Evolutionary conservation across 1,284 basidiomycete species (phyloP).

Genomic region (Ganoderma sinense): DNA sequence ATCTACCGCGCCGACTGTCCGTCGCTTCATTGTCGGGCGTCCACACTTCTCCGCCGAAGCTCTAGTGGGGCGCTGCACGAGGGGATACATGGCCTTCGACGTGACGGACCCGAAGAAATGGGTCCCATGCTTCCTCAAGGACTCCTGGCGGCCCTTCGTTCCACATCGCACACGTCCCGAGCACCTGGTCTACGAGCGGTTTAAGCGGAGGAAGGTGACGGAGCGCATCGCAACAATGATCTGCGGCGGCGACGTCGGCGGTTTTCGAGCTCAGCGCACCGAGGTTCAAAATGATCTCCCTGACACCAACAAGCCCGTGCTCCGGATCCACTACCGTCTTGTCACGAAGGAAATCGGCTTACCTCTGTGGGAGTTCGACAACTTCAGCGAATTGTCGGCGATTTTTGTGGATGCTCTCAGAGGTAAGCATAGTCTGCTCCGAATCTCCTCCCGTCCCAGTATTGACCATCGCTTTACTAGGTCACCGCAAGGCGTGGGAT

Average conservation of each 20-base stretch:
- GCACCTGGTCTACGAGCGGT: constrained; percentile 12
- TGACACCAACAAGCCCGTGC: neutral
- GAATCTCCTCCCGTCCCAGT: too few species aligned
- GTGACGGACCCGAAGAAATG: neutral
- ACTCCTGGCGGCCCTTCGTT: constrained; percentile 18
- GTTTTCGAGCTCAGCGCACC: constrained; percentile 7
- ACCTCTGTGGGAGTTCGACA: constrained; percentile 1
- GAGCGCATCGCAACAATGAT: constrained; percentile 8
- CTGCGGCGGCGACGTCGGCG: constrained; percentile 23
- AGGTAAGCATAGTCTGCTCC: neutral
- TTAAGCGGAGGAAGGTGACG: neutral
- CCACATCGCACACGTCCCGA: constrained; percentile 12
- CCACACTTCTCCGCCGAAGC: constrained; percentile 13
- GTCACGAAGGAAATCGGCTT: constrained; percentile 5
- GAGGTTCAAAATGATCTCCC: neutral
- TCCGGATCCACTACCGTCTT: constrained; percentile 10
- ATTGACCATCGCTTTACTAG: neutral
- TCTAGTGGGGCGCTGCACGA: constrained; percentile 14
- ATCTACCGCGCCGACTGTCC: neutral
- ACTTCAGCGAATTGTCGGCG: constrained; percentile 2
- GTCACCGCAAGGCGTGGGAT: constrained; percentile 11
- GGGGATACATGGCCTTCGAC: constrained; percentile 14
- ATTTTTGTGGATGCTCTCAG: neutral
- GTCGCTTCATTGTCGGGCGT: constrained; percentile 8
- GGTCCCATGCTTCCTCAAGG: constrained; percentile 13